Evolutionary conservation across 768 basidiomycete genomes (phyloP).

Genomic region (Dioszegia hungarica): DNA sequence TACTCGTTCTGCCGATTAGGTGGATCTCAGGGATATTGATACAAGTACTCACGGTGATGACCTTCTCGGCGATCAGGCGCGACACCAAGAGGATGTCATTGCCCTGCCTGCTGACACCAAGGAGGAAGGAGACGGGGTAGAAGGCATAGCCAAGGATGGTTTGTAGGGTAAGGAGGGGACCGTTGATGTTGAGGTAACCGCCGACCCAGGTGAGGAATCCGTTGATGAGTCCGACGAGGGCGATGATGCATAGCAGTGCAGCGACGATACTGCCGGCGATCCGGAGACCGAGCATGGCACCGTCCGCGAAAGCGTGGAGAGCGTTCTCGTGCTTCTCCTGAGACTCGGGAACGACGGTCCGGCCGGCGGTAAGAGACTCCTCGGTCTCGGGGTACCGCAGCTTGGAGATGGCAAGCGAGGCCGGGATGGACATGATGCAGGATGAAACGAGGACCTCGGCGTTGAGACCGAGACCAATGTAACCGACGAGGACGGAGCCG

Average conservation of each 20-base stretch:
- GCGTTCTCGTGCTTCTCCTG: conserved; percentile 67
- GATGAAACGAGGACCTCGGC: conserved; percentile 56
- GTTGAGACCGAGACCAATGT: conserved; percentile 56
- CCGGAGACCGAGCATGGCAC: conserved; percentile 75
- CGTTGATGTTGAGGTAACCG: conserved; percentile 72
- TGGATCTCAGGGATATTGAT: neutral
- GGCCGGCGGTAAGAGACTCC: conserved; percentile 75
- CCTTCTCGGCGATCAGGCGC: conserved; percentile 75
- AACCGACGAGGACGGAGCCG: conserved; percentile 80
- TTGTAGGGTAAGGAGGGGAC: conserved; percentile 63
- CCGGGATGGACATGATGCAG: conserved; percentile 91
- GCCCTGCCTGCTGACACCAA: conserved; percentile 62
- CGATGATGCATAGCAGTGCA: conserved; percentile 77
- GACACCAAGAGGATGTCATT: conserved; percentile 75
- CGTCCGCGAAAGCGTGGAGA: conserved; percentile 81
- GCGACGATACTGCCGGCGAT: conserved; percentile 78
- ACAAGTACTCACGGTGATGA: conserved; percentile 54
- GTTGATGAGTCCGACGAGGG: conserved; percentile 75
- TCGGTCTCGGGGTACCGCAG: conserved; percentile 72
- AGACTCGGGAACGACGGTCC: conserved; percentile 50
- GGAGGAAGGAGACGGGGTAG: conserved; percentile 64
- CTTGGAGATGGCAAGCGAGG: conserved; percentile 87
- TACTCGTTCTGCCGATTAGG: conserved; percentile 12
- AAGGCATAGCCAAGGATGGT: conserved; percentile 80
- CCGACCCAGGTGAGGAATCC: conserved; percentile 86